These are phyloP conservation scores for Paraphaeosphaeria minitans DNA, from an alignment of 2,329 filamentous ascomycete species.

Conservation along the genomic window DNA sequence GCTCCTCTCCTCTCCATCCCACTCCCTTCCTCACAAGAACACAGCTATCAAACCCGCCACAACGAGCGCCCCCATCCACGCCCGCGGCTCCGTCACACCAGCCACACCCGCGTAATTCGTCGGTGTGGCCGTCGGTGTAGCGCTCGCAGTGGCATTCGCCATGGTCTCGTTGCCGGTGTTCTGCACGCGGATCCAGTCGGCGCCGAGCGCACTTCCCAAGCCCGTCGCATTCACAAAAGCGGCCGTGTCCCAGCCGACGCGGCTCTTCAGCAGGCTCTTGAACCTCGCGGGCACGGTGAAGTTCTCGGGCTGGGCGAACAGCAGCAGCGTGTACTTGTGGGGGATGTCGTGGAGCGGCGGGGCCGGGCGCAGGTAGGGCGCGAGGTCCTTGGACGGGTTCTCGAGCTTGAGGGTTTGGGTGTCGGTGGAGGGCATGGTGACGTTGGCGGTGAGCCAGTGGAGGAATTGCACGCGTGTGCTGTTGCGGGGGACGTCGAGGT, in stretches of 20 bases:
- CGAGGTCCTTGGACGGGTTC: slow-evolving; percentile 14
- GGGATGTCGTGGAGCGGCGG: slow-evolving; percentile 38
- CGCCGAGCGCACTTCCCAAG: slow-evolving; percentile 38
- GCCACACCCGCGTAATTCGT: slow-evolving; percentile 23
- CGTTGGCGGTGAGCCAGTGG: slow-evolving; percentile 40
- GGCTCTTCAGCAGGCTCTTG: slow-evolving; percentile 22
- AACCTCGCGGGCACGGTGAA: slow-evolving; percentile 38
- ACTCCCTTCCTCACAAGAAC: not conserved
- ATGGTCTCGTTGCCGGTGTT: slow-evolving; percentile 26
- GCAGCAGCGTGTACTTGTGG: slow-evolving; percentile 37
- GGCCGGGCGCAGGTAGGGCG: slow-evolving; percentile 31
- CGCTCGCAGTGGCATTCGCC: slow-evolving; percentile 15
- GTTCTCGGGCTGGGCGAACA: slow-evolving; percentile 34
- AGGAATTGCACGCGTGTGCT: slow-evolving; percentile 36
- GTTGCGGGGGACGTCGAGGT: slow-evolving; percentile 41
- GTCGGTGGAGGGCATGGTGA: slow-evolving; percentile 22
- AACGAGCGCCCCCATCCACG: slow-evolving; percentile 18
- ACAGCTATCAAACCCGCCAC: slow-evolving; percentile 26
- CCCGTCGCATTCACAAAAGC: slow-evolving; percentile 42
- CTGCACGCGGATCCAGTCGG: slow-evolving; percentile 48
- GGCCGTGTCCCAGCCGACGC: slow-evolving; percentile 43
- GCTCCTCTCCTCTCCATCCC: too few relatives aligned
- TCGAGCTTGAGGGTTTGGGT: slow-evolving; percentile 20
- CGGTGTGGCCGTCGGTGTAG: slow-evolving; percentile 20
- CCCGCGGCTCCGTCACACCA: slow-evolving; percentile 18